Conservation (phyloP, 805 yeast species). For the Suhomyces sp. region DNA sequence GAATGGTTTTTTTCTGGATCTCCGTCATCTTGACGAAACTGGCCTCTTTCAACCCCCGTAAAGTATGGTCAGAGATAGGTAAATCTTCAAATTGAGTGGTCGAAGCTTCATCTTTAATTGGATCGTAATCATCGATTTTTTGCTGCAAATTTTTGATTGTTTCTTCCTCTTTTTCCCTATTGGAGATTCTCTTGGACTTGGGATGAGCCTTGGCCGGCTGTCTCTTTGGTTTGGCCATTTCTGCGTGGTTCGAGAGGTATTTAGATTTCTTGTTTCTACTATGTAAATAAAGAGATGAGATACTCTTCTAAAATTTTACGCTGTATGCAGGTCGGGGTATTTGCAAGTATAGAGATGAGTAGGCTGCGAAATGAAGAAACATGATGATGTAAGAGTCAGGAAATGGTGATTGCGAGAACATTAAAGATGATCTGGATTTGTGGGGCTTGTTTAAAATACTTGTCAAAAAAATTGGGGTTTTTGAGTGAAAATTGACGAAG, state of each 20-base stretch:
- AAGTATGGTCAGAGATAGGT: slow-evolving; percentile 67
- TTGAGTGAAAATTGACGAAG: too few relatives aligned
- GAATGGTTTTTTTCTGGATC: slow-evolving; percentile 78
- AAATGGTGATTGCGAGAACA: too few relatives aligned
- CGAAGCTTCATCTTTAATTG: slow-evolving; percentile 25
- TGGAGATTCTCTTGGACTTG: slow-evolving; percentile 15
- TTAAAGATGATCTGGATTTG: too few relatives aligned
- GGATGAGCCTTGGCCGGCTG: slow-evolving; percentile 5
- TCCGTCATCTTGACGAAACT: slow-evolving; percentile 81
- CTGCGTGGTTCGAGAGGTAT: too few relatives aligned
- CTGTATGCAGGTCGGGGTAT: not conserved
- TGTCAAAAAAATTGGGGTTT: too few relatives aligned
- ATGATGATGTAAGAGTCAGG: too few relatives aligned
- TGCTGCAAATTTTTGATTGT: slow-evolving; percentile 45
- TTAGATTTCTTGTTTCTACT: too few relatives aligned
- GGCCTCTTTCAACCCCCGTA: slow-evolving; percentile 74
- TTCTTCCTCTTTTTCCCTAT: slow-evolving; percentile 32
- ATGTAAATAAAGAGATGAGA: slow-evolving; percentile 5
- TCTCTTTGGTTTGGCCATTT: slow-evolving; percentile 21
- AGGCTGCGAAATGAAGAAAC: not conserved
- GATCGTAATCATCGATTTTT: slow-evolving; percentile 55
- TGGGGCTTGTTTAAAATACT: too few relatives aligned
- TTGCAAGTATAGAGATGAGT: not conserved
- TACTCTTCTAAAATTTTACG: slow-evolving; percentile 7
- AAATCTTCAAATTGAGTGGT: slow-evolving; percentile 64